Evolutionary conservation across 768 basidiomycete genomes (phyloP), one percentile per base, ranked within the genome.

Genomic region (Calvatia gigantea): DNA sequence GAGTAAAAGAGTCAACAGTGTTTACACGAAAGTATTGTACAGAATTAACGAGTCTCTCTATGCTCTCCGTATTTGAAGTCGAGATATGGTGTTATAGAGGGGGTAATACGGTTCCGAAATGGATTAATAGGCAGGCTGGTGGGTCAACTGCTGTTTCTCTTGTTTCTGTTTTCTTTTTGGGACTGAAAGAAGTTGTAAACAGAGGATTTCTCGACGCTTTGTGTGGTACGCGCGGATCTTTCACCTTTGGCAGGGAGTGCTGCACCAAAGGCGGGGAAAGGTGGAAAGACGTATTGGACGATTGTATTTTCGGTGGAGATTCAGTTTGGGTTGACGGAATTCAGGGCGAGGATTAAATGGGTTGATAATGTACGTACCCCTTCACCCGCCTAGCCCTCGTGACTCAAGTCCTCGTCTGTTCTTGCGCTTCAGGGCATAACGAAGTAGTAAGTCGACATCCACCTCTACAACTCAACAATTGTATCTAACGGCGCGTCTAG

Each of bases 71-170:
- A 15, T 91, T 91, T 60, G 89, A 91, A 65, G 88, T 91, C 25
- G 88, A 91, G 67, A 80, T 91, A 60, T 91, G 89, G 89, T 91
- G 89, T 65, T 91, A 81, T 69, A 75, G 89, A 63, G 88, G 89
- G n/a, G 85, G 85, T 42, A 81, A 86, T 59, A 73, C 69, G 6
- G 73, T 86, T 31, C 89, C 89, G 0, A 81, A 83, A 60, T 91
- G 89, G 89, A 91, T 91, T 50, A 74, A 83, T 43, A 73, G 88
- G 52, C 71, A 80, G 14, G 77, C 79, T 56, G 79, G 80, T 80
- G 63, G 61, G 79, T n/a, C n/a, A n/a, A n/a, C n/a, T 63, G 12
- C 14, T 11, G 32, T 42, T 44, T 55, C 28, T 11, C 21, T 41
- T 48, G 15, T 4, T 23, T 14, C n/a, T 32, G 27, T n/a, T 25